Evolutionary conservation across 2,329 filamentous ascomycete genomes (phyloP), one percentile per base, ranked within the genome.

Genomic region (Fusarium sp.): DNA sequence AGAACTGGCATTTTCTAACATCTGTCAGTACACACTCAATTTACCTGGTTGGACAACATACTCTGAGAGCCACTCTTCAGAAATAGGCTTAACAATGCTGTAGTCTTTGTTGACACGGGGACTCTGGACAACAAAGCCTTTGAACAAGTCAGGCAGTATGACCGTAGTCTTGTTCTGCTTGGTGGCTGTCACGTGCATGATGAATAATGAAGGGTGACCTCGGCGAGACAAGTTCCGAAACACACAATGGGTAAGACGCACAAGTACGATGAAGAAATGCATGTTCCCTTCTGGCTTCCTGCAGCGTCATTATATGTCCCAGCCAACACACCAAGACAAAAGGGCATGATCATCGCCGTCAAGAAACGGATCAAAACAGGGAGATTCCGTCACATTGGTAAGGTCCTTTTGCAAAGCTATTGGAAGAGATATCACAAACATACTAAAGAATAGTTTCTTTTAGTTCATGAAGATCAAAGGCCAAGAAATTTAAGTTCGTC

Each of bases 1-100:
- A 44, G 12, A 65, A 65, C 4, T 44, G 55, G 8, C 62, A 65
- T 7, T 41, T 65, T 1, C 62, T 65, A 1, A 4, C 6, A 11
- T 2, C 3, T 8, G 16, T 64, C 2, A 64, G 58, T 4, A n/a
- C 15, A 9, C 2, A 0, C 0, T 1, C 25, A 20, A 2, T 12
- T 1, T 3, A 2, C 5, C 18, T 4, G 13, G 7, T 4, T 5
- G 2, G 9, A 4, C 1, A 2, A 8, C 62, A 4, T 65, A 65
- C 62, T 65, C 62, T 11, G 62, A 27, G 6, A 65, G 62, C 62
- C 62, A 65, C 27, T 22, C 18, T 27, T 65, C 62, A 4, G 62
- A 65, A 13, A 65, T 15, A 2, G 61, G 62, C n/a, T 47, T 65
- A 8, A 65, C 62, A 22, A 27, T 30, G 16, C 58, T 29, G 16